phyloP scores from a whole-genome alignment of 129 eudicot genomes.

The Ambrosia trifida region DNA sequence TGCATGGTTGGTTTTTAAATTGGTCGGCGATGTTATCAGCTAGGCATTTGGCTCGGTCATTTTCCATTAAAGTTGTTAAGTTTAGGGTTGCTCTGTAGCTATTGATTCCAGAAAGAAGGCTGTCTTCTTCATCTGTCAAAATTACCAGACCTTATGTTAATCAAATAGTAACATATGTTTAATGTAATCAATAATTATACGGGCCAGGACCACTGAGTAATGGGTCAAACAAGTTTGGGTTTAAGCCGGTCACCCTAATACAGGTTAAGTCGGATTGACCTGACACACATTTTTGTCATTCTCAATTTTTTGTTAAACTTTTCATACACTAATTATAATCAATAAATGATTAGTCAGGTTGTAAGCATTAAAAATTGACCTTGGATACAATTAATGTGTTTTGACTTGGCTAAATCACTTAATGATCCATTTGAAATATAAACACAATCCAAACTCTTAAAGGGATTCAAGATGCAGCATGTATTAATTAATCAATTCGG shows the following conservation, averaged over 20 bases:
- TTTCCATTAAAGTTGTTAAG: slow-evolving; percentile 53
- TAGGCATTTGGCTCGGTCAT: slow-evolving; percentile 79
- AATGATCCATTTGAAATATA: neutral
- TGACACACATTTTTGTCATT: neutral
- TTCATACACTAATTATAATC: neutral
- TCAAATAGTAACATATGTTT: neutral
- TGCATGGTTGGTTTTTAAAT: slow-evolving; percentile 67
- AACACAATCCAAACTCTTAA: neutral
- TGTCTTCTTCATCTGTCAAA: slow-evolving; percentile 67
- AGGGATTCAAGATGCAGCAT: neutral
- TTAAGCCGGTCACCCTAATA: no score
- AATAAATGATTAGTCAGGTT: neutral
- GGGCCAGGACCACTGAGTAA: neutral
- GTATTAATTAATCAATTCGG: neutral
- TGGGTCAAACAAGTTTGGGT: no score
- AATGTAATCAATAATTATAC: neutral
- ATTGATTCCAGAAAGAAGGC: slow-evolving; percentile 76
- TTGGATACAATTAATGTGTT: neutral
- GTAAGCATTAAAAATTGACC: neutral
- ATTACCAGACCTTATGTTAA: neutral
- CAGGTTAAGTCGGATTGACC: neutral
- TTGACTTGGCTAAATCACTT: neutral
- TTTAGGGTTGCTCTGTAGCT: slow-evolving; percentile 68
- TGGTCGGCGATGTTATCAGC: slow-evolving; percentile 75
- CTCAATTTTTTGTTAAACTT: neutral